Conservation (phyloP, 2,329 filamentous ascomycete genomes). For the Zymoseptoria tritici region DNA sequence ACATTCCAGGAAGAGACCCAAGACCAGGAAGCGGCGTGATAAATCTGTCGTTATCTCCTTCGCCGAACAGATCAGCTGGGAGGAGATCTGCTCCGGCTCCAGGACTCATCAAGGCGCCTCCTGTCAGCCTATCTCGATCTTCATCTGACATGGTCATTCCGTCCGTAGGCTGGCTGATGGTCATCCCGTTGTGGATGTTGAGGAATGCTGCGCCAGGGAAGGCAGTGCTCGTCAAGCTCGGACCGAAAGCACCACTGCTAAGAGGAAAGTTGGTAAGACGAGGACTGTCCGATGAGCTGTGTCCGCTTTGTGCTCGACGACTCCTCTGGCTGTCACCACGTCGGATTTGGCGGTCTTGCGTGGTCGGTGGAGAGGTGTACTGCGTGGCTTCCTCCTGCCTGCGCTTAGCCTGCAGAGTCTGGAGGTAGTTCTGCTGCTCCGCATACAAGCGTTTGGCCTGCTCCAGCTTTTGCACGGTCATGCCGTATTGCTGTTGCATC, state of each 20-base stretch:
- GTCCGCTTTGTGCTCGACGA: slow-evolving; percentile 31
- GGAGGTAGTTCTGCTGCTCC: slow-evolving; percentile 32
- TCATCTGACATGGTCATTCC: slow-evolving; percentile 50
- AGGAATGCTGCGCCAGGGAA: slow-evolving; percentile 45
- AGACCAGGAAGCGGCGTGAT: slow-evolving; percentile 27
- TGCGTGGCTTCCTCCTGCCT: slow-evolving; percentile 26
- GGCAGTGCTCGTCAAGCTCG: slow-evolving; percentile 43
- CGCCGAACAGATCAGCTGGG: slow-evolving; percentile 53
- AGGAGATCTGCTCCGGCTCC: slow-evolving; percentile 62
- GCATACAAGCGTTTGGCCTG: slow-evolving; percentile 36
- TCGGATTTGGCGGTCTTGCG: slow-evolving; percentile 14
- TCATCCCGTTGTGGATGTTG: slow-evolving; percentile 57
- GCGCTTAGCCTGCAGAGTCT: slow-evolving; percentile 21
- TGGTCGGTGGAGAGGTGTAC: slow-evolving; percentile 18
- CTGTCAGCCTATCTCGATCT: slow-evolving; percentile 53
- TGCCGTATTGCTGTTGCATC: slow-evolving; percentile 28
- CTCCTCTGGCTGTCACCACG: slow-evolving; percentile 36
- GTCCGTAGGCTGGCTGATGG: slow-evolving; percentile 39
- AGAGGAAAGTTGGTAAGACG: slow-evolving; percentile 20
- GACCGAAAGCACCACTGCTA: slow-evolving; percentile 27
- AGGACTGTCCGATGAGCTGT: slow-evolving; percentile 25
- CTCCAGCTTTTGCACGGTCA: slow-evolving; percentile 25
- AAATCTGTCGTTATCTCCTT: slow-evolving; percentile 23
- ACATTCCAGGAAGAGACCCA: slow-evolving; percentile 34
- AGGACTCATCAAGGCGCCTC: slow-evolving; percentile 66